These are phyloP conservation scores for Lodderomyces orthopsilosis DNA, from an alignment of 1,139 yeast species.

Conservation along the genomic window DNA sequence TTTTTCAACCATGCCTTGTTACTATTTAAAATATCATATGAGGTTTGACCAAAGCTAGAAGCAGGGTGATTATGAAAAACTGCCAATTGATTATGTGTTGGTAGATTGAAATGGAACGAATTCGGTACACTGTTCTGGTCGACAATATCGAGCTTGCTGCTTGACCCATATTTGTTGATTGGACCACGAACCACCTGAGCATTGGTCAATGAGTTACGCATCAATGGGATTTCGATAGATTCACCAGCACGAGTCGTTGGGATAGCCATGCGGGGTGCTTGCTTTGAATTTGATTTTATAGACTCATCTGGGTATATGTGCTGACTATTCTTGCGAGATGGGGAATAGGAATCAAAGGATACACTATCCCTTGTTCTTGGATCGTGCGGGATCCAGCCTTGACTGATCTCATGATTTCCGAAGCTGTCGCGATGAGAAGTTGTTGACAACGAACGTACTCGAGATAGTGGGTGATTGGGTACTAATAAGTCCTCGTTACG, in stretches of 20 bases:
- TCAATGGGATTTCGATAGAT: slow-evolving; percentile 67
- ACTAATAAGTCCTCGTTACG: slow-evolving; percentile 21
- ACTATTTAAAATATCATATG: slow-evolving; percentile 1
- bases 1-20: background rate
- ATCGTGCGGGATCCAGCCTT: background rate
- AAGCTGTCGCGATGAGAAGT: slow-evolving; percentile 18
- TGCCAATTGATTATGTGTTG: background rate
- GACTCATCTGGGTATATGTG: slow-evolving; percentile 15
- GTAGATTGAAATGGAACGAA: background rate
- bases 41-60: slow-evolving; percentile 3
- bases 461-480: slow-evolving; percentile 29
- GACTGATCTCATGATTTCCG: slow-evolving; percentile 9
- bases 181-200: slow-evolving; percentile 9
- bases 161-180: slow-evolving; percentile 7
- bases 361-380: background rate
- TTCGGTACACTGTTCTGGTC: background rate
- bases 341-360: background rate
- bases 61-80: background rate
- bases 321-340: slow-evolving; percentile 10
- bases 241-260: slow-evolving; percentile 82
- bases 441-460: slow-evolving; percentile 32
- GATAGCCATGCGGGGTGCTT: slow-evolving; percentile 77
- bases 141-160: slow-evolving; percentile 6
- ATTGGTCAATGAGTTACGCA: slow-evolving; percentile 25
- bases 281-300: slow-evolving; percentile 42